Base-by-base conservation (phyloP, 2,329 filamentous ascomycete species). In the Canariomyces notabilis region DNA sequence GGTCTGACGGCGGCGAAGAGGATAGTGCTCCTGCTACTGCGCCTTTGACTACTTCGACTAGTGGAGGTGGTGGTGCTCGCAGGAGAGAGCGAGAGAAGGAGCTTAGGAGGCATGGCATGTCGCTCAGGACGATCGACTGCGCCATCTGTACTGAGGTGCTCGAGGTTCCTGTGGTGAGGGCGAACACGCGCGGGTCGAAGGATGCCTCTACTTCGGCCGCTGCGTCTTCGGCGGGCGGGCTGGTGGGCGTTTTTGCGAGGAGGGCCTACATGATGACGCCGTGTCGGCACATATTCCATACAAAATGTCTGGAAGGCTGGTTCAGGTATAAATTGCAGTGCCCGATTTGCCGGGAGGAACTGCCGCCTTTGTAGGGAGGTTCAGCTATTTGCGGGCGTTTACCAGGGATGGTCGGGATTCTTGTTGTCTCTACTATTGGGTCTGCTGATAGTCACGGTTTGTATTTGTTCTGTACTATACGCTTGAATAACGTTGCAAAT, bases 201-300 rank as follows among this genome's bases (percentile, higher is more conserved):
- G 26, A 29, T 12, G 26, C 4, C 7, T 12, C 26, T 12, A 9
- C 9, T 9, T 29, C 26, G 26, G 26, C 8, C 9, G 26, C 26
- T 8, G 4, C 66, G 0, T 54, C 68, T 21, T 35, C 45, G 4
- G 64, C 63, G 0, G 73, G 74, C 36, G 76, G 79, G 23, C 76
- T 82, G 48, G 71, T 80, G 0, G 83, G 83, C 22, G 79, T 95
- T 45, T 74, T 97, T 56, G 86, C 87, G 23, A 75, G 91, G 50
- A 79, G 90, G 40, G 75, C 79, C 57, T 97, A 97, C 68, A 98
- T 98, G 93, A 88, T 97, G 18, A 98, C 93, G 47, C 93, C 93
- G 38, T 98, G 93, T 66, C 75, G 90, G 45, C 93, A 98, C 69
- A 89, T 97, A 39, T 98, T 98, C 64, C 93, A 98, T 63, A 93